Percentiles rank a stretch among this genome's conserved stretches.
Conservation (phyloP, 2,329 filamentous ascomycete species). For the Laburnicola sp. region DNA sequence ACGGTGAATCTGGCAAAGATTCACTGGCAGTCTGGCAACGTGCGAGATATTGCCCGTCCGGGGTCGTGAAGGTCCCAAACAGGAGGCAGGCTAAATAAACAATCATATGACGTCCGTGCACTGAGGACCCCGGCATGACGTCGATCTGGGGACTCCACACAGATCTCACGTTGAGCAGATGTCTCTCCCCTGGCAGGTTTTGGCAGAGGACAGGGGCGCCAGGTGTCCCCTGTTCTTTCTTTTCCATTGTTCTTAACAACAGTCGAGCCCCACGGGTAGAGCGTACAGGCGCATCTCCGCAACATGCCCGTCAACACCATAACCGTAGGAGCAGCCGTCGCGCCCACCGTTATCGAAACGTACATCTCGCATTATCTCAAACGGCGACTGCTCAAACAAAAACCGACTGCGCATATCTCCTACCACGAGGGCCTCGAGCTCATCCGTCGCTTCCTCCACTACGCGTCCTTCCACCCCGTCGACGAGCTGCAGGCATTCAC, state of each 20-base stretch:
- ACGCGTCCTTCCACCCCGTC: constrained; percentile 84
- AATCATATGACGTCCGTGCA: not conserved
- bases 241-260: not conserved
- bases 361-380: constrained; percentile 89
- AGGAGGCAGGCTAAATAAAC: no score
- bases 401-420: constrained; percentile 86
- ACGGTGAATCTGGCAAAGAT: no score
- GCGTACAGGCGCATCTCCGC: not conserved
- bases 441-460: constrained; percentile 81
- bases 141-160: constrained; percentile 1
- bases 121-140: not conserved
- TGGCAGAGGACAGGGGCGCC: not conserved
- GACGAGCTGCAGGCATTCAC: constrained; percentile 94
- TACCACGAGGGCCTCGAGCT: constrained; percentile 92
- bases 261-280: not conserved
- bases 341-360: constrained; percentile 84
- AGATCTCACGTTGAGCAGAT: not conserved
- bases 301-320: constrained; percentile 75
- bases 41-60: no score
- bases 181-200: not conserved
- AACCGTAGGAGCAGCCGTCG: constrained; percentile 78
- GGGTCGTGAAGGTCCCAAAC: no score
- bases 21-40: no score
- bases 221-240: not conserved
- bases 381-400: constrained; percentile 71